Percentiles rank a stretch among this genome's conserved stretches.
These are phyloP conservation scores for Colletotrichum caudatum DNA, from an alignment of 2,329 filamentous ascomycete genomes.

Conservation along the genomic window DNA sequence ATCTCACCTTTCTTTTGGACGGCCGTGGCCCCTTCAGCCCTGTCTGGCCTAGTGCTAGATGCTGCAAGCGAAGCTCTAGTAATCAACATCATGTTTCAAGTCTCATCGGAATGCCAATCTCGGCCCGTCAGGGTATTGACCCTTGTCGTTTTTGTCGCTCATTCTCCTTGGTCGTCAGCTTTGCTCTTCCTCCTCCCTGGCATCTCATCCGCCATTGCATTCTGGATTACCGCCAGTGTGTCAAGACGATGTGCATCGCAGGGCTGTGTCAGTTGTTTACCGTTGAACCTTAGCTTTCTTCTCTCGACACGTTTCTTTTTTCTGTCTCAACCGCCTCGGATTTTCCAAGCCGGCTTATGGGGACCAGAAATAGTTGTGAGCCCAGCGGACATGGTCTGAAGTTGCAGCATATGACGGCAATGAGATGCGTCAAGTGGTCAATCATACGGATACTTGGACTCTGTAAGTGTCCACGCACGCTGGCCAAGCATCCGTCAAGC, in stretches of 20 bases:
- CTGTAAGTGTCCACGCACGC: neutral
- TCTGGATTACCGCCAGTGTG: neutral
- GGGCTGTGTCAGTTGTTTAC: neutral
- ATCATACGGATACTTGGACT: neutral
- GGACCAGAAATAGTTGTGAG: neutral
- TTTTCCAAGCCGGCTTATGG: neutral
- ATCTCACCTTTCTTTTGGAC: neutral
- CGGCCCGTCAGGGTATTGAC: neutral
- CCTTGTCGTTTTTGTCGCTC: neutral
- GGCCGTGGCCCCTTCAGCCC: conserved; percentile 2
- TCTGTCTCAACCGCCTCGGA: conserved; percentile 22
- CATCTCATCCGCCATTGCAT: neutral
- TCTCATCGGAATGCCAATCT: neutral
- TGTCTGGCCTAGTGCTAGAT: neutral
- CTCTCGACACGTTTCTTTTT: conserved; percentile 31
- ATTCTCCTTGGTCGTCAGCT: neutral
- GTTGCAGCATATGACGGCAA: neutral
- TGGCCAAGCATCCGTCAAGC: neutral
- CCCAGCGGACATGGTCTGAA: neutral
- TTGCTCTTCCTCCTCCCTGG: conserved; percentile 1
- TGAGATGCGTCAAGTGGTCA: neutral
- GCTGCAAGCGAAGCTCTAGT: neutral
- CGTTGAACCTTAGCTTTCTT: conserved; percentile 16
- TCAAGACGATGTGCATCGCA: neutral
- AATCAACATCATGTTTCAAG: conserved; percentile 4